Percentiles rank a stretch among this genome's conserved stretches.
phyloP scores from a whole-genome alignment of 257 asterid species.

The Echites panduratus region DNA sequence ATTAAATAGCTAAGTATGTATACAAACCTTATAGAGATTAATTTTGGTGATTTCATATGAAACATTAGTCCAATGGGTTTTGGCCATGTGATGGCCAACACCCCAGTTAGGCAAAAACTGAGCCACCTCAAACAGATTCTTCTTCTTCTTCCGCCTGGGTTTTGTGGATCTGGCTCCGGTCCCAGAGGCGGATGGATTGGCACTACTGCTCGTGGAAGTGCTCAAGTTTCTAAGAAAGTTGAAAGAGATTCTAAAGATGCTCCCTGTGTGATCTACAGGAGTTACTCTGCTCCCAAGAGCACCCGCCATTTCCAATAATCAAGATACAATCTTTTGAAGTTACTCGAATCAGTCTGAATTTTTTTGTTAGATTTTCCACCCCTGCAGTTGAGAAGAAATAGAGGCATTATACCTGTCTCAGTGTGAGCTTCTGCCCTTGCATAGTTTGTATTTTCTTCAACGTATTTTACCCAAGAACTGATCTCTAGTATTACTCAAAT shows the following conservation, averaged over 20 bases:
- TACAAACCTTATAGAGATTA: slow-evolving; percentile 77
- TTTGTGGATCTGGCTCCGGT: slow-evolving; percentile 34
- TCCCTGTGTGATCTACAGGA: slow-evolving; percentile 29
- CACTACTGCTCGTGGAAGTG: slow-evolving; percentile 22
- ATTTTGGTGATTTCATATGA: slow-evolving; percentile 87
- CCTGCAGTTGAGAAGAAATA: neutral
- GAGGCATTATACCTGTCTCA: neutral
- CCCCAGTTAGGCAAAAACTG: slow-evolving; percentile 97
- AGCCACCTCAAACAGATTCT: slow-evolving; percentile 89
- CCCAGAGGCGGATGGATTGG: slow-evolving; percentile 18
- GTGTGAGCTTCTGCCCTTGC: too few relatives aligned
- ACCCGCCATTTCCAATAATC: slow-evolving; percentile 49
- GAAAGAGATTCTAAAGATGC: slow-evolving; percentile 36
- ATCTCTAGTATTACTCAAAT: neutral
- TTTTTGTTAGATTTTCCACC: neutral
- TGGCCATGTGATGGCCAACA: slow-evolving; percentile 87
- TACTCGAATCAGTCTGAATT: neutral
- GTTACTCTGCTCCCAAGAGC: slow-evolving; percentile 38
- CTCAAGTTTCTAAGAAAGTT: slow-evolving; percentile 44
- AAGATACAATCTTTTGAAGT: neutral
- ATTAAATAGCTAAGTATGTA: neutral
- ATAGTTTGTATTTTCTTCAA: too few relatives aligned
- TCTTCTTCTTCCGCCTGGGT: slow-evolving; percentile 71
- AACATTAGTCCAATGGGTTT: slow-evolving; percentile 71
- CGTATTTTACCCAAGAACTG: too few relatives aligned